Evolutionary conservation across 192 early-diverging fungal genomes (phyloP), one percentile per base, ranked within the genome.

Genomic region (Podila clonocystis): DNA sequence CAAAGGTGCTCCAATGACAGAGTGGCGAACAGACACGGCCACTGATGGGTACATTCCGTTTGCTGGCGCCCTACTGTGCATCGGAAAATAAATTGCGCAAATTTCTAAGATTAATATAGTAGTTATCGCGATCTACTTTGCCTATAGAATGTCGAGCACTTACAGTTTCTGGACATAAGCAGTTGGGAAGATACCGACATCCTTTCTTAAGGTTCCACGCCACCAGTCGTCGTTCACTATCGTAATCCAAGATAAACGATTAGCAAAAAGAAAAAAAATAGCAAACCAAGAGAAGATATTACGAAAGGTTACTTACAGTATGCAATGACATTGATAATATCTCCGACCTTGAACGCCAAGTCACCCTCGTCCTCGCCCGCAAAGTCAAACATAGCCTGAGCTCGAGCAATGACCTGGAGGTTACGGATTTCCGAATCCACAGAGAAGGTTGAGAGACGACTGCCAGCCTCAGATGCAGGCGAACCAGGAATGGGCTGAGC

Each of bases 171-270:
- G 70, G 7, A 80, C 76, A 58, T 80, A 80, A 22, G 70, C 70
- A 15, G 76, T 68, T 13, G 76, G 76, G 76, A 80, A 80, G 41
- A 80, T 80, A 52, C 76, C 76, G 30, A 80, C 57, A 8, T 80
- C 70, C 55, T 68, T 80, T 41, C 70, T 61, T 13, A 80, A 70
- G 9, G 62, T 80, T 24, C 76, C 76, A 22, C 65, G 65, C 76
- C 76, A 80, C 76, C 76, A 80, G 58, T 80, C 76, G 34, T 61
- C 70, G 34, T 80, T 80, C 70, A 80, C 76, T 80, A 68, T 45
- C 41, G 41, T 45, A 26, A 12, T 38, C 19, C 12, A n/a, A 63
- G 13, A 9, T 17, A 30, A 26, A 29, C 15, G 15, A 6, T 30
- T 19, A 60, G 26, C 26, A 63, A 12, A 30, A 49, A 62, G 41